Base-by-base conservation (phyloP, 1,284 basidiomycete species). In the Fistulinella cinereoalba region DNA sequence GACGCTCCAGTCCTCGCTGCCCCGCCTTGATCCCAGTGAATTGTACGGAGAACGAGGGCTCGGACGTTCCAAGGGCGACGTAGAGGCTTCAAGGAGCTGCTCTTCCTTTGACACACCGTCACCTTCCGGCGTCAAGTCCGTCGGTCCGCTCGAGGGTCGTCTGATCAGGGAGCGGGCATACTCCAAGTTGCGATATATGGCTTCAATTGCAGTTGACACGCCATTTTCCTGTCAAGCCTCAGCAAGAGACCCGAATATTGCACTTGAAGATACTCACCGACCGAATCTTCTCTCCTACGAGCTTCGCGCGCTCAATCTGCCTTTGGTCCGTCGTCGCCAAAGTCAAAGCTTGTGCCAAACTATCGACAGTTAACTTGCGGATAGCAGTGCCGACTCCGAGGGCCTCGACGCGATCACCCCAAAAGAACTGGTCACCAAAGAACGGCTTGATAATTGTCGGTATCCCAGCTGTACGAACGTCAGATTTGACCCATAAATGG, bases 361-460 rank as follows among this genome's bases (percentile, higher is more conserved):
- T 73, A 12, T 91, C 82, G 4, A 85, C 83, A 13, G 89, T 93
- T 43, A 98, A 74, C 66, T 93, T 92, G 53, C 88, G 81, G 32
- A 97, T 84, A 44, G 85, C 81, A 28, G 83, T 77, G 24, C 96
- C 96, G 39, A 97, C 84, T 31, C 94, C 93, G 28, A 99, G 77
- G 4, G 90, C 90, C 67, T 97, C 93, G 18, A 96, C 90, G 22
- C 94, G 85, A 69, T 93, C 91, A 4, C 90, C 92, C 92, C 94
- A 98, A 70, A 98, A 97, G 67, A 88, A 93, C 62, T 99, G 92
- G 68, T 97, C 96, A 7, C 96, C 96, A 60, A 98, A 98, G 78
- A 97, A 99, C 0, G 96, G 96, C 55, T 88, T 89, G 63, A 99
- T 93, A 58, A 99, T 89, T 1, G 94, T 98, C 1, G 96, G 95